phyloP scores from a whole-genome alignment of 352 stramenopile species.

The Thraustotheca clavata region DNA sequence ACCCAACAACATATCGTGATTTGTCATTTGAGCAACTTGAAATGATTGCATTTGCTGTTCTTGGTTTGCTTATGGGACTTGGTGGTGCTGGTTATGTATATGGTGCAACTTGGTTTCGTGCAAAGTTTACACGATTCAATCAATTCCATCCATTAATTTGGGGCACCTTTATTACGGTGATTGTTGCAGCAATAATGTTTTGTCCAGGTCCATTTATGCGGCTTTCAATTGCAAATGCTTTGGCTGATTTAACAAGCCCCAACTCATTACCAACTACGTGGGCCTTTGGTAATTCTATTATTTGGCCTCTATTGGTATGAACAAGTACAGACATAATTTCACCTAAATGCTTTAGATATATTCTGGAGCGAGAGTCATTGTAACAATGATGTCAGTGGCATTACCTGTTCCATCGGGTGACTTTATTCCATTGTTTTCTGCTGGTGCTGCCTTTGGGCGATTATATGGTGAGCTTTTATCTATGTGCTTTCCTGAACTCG shows the following conservation, averaged over 20 bases:
- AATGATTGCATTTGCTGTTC: conserved; percentile 36
- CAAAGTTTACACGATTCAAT: conserved; percentile 42
- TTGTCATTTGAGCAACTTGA: conserved; percentile 42
- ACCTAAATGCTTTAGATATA: conserved; percentile 46
- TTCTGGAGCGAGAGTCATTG: conserved; percentile 57
- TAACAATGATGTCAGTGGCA: conserved; percentile 51
- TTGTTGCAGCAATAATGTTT: conserved; percentile 44
- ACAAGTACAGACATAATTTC: conserved; percentile 30
- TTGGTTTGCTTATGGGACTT: conserved; percentile 42
- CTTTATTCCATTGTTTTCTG: conserved; percentile 81
- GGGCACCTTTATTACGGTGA: conserved; percentile 44
- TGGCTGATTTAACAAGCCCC: neutral
- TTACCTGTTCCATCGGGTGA: conserved; percentile 64
- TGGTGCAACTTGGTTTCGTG: conserved; percentile 33
- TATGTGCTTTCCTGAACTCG: conserved; percentile 27
- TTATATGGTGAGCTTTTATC: conserved; percentile 60
- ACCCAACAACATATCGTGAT: conserved; percentile 7
- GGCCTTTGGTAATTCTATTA: conserved; percentile 25
- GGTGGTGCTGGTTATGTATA: conserved; percentile 38
- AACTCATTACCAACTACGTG: neutral
- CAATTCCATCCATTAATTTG: conserved; percentile 43
- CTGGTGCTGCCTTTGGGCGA: conserved; percentile 65
- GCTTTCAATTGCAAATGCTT: neutral
- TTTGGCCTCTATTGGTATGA: conserved; percentile 38
- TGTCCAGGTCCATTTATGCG: neutral